Evolutionary conservation across 306 rosid species (phyloP), one percentile per base, ranked within the genome.

Genomic region (Adenanthera pavonina): DNA sequence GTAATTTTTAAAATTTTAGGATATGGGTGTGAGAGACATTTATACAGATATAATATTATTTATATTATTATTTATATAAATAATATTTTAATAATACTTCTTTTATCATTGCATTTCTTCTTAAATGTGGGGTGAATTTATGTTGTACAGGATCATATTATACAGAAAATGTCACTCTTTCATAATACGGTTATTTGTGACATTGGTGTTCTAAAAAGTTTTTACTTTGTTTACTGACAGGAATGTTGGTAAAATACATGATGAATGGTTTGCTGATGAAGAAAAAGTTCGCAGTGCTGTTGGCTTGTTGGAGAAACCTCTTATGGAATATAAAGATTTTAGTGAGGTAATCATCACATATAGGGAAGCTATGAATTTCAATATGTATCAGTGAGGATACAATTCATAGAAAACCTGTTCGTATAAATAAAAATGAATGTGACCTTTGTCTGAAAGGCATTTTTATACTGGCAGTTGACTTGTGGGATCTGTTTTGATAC

Each of bases 191-290:
- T 57, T 8, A 9, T 35, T 44, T 25, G 43, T 56, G 62, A 40
- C 35, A 33, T 51, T 19, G 65, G 44, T 72, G 51, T 59, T 83
- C 43, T 83, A 68, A 52, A 53, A 75, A 46, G 51, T 34, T 43
- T 75, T 16, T 56, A 46, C 19, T 60, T 43, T 49, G 62, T 74
- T 8, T 75, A 40, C 14, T 40, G 36, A 62, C 83, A 90, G 94
- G 94, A 90, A 89, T 74, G 89, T 88, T 60, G 84, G 94, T 84
- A 88, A 88, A 85, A 88, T 90, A 61, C 92, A 88, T 34, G 94
- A 90, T 77, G 92, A 88, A 87, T 90, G 94, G 92, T 90, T 90
- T 79, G 94, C 88, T 47, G 86, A 90, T 59, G 94, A 90, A 87
- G 91, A 87, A 75, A 88, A 84, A 77, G 92, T 90, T 71, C 87